Conservation (phyloP, 345 rosid species). For the Eucalyptus curtisii region DNA sequence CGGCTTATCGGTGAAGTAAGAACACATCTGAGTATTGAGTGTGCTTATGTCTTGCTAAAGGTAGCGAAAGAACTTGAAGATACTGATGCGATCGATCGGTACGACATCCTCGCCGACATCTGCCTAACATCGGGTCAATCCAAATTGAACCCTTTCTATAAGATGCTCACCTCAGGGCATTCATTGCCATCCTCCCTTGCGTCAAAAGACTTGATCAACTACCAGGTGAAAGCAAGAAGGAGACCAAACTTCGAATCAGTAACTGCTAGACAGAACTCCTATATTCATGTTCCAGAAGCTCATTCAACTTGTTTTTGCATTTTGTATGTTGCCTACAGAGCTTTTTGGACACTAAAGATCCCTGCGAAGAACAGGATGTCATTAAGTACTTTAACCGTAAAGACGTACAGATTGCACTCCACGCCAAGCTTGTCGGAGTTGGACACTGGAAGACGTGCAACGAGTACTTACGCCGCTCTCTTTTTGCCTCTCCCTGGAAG, state of each 20-base stretch:
- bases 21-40: neutral
- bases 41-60: neutral
- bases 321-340: neutral
- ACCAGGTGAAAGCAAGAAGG: neutral
- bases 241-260: neutral
- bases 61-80: neutral
- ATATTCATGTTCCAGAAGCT: neutral
- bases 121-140: constrained; percentile 11
- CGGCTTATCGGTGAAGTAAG: neutral
- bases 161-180: neutral
- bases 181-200: neutral
- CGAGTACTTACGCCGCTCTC: constrained; percentile 1
- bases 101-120: constrained; percentile 21
- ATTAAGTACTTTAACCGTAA: constrained; percentile 24
- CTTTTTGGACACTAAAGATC: neutral
- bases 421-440: constrained; percentile 22
- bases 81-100: neutral
- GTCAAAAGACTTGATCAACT: neutral
- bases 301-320: neutral
- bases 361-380: constrained; percentile 18
- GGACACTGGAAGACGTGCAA: constrained; percentile 18
- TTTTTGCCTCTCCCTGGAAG: neutral
- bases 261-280: neutral
- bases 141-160: neutral
- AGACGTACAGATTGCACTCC: constrained; percentile 36